Evolutionary conservation across 345 rosid species (phyloP), one percentile per base, ranked within the genome.

Genomic region (Ceriops tagal): DNA sequence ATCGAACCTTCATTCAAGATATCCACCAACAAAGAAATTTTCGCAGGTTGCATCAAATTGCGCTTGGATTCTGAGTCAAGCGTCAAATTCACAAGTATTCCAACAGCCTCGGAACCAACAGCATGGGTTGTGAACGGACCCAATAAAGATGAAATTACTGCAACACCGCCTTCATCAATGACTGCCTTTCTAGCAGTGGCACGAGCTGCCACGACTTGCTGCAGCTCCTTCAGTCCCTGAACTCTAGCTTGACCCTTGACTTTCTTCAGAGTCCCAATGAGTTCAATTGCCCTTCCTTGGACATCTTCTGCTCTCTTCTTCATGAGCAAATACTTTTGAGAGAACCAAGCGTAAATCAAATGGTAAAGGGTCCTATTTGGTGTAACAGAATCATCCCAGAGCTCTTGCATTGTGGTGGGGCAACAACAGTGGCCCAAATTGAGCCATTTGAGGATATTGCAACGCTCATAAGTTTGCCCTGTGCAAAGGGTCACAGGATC

Each of bases 321-420:
- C 90, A 81, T 76, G 8, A 79, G 75, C 56, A 85, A 69, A 73
- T 86, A 86, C 72, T 83, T 86, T 43, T 84, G 88, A n/a, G 83
- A 79, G 65, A 84, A 88, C 90, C 92, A 88, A 64, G 83, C 78
- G 61, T 79, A 70, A 67, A 86, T 88, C 79, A 88, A 74, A 24
- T 88, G 90, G 49, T 83, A 71, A 47, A 88, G 87, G 20, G 93
- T 88, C 58, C 66, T 84, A 65, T 88, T 86, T 10, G 93, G 87
- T 1, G 90, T 88, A 30, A 88, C 35, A 16, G 86, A 72, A 66
- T 86, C 85, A 62, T 84, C 90, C 93, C 93, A 88, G 3, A 86
- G 88, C 80, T 88, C 93, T 68, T 88, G 90, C 90, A 88, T 88
- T 58, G 90, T 88, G 8, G 90, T 86, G 59, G 93, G 93, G 66